Conservation (phyloP, 805 yeast genomes). For the Zygosaccharomyces rouxii region DNA sequence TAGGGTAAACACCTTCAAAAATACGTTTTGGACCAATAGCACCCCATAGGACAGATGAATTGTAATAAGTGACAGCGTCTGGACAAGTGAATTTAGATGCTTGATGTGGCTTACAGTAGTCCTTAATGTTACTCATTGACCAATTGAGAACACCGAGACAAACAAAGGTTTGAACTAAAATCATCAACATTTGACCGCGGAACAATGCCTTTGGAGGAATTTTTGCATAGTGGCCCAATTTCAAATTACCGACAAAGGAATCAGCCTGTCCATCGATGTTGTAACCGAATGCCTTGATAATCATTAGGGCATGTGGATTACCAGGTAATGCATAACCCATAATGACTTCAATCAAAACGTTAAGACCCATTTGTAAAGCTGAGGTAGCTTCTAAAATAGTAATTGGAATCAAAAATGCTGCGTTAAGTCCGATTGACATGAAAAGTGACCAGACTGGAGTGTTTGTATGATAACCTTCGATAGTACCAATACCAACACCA, state of each 20-base stretch:
- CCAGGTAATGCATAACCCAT: slow-evolving; percentile 55
- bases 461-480: slow-evolving; percentile 41
- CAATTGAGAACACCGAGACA: slow-evolving; percentile 35
- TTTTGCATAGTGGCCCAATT: slow-evolving; percentile 54
- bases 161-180: slow-evolving; percentile 32
- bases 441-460: slow-evolving; percentile 61
- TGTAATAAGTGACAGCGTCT: slow-evolving; percentile 42
- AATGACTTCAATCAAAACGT: slow-evolving; percentile 53
- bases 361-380: slow-evolving; percentile 45
- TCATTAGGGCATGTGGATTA: slow-evolving; percentile 50
- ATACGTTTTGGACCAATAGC: slow-evolving; percentile 54
- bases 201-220: slow-evolving; percentile 57
- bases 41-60: slow-evolving; percentile 52
- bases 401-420: slow-evolving; percentile 59
- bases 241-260: slow-evolving; percentile 52
- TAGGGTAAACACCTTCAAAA: slow-evolving; percentile 55
- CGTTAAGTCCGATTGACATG: slow-evolving; percentile 44
- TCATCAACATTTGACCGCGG: slow-evolving; percentile 40
- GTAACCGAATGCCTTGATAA: slow-evolving; percentile 49
- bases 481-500: slow-evolving; percentile 37
- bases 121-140: slow-evolving; percentile 33
- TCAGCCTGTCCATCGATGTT: slow-evolving; percentile 64
- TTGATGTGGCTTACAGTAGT: slow-evolving; percentile 37
- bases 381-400: slow-evolving; percentile 67
- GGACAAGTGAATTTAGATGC: slow-evolving; percentile 40